Evolutionary conservation across 148 eudicot genomes (phyloP), one percentile per base, ranked within the genome.

Genomic region (Diospyros lotus): DNA sequence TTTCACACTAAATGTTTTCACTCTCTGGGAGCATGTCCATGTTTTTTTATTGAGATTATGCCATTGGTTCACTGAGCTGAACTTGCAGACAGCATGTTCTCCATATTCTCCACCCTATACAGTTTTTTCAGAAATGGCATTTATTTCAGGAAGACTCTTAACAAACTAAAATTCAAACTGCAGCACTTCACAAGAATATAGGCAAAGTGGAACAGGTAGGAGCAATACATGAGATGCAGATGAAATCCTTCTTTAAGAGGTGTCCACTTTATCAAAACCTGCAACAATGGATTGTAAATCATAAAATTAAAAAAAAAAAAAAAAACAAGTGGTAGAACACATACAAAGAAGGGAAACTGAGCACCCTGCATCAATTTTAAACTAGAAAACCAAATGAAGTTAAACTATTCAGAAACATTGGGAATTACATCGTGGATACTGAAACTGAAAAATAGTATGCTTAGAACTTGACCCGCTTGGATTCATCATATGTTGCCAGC

Each of bases 401-500:
- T 10, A 13, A 56, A 65, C 53, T 59, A 55, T 45, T 61, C 50
- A 71, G 75, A 75, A 69, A 80, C 70, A 48, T 40, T 14, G 74
- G 67, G 73, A 77, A 75, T 69, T 77, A 74, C 71, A 44, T 28
- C 45, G 64, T 46, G 67, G 71, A 73, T 48, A 71, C 51, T 76
- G 11, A 79, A 79, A 81, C 66, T 43, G 73, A 66, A 61, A 77
- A 79, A 69, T 39, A 72, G 78, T 66, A 66, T 66, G 71, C 75
- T 70, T 75, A 77, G 80, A 77, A 74, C 72, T 76, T 81, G 75
- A 93, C 98, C 91, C 42, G 95, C 87, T 94, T 94, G 63, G 95
- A 81, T 86, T 94, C 98, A 82, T 94, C 98, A 78, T 94, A 94
- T 64, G 98, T 90, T 73, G 93, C 93, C 51, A 94, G 72, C 79